These are phyloP conservation scores for Tolypocladium guangdongense DNA, from an alignment of 2,329 filamentous ascomycete genomes.

Conservation along the genomic window DNA sequence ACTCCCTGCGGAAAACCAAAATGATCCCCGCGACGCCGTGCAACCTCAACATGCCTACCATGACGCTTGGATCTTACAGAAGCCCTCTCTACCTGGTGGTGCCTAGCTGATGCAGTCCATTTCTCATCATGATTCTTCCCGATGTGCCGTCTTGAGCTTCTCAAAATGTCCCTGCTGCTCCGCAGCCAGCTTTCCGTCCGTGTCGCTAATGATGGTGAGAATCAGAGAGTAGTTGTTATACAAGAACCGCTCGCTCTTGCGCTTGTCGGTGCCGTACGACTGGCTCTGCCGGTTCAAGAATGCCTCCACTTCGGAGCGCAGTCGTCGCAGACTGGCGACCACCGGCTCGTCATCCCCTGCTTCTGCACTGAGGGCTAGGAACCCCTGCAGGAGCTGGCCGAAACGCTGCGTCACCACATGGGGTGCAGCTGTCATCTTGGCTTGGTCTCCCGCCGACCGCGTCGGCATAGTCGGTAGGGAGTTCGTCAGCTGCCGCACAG, in stretches of 20 bases:
- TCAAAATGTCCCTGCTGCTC: conserved; percentile 73
- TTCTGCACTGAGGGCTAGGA: conserved; percentile 74
- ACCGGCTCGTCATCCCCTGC: conserved; percentile 92
- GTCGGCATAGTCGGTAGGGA: conserved; percentile 35
- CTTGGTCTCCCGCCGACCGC: conserved; percentile 35
- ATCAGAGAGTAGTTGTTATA: conserved; percentile 95
- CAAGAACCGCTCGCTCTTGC: conserved; percentile 78
- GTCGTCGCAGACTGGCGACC: conserved; percentile 62
- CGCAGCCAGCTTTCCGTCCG: conserved; percentile 57
- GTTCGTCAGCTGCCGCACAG: conserved; percentile 54
- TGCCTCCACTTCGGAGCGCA: conserved; percentile 72
- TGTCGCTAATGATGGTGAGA: conserved; percentile 80
- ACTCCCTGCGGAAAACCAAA: neutral
- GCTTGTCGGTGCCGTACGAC: conserved; percentile 58
- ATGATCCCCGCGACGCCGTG: neutral
- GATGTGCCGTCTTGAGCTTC: conserved; percentile 47
- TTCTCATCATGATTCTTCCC: conserved; percentile 26
- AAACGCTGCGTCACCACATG: conserved; percentile 93
- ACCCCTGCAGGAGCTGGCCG: conserved; percentile 79
- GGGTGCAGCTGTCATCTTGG: conserved; percentile 65
- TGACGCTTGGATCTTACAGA: neutral
- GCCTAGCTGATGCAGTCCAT: neutral
- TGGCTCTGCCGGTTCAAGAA: conserved; percentile 73
- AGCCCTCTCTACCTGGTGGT: neutral
- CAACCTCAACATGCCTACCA: neutral